A percentile compares a stretch with the other conserved stretches of the same genome.
Conservation (phyloP, 257 asterid species). For the Craterostigma plantagineum region DNA sequence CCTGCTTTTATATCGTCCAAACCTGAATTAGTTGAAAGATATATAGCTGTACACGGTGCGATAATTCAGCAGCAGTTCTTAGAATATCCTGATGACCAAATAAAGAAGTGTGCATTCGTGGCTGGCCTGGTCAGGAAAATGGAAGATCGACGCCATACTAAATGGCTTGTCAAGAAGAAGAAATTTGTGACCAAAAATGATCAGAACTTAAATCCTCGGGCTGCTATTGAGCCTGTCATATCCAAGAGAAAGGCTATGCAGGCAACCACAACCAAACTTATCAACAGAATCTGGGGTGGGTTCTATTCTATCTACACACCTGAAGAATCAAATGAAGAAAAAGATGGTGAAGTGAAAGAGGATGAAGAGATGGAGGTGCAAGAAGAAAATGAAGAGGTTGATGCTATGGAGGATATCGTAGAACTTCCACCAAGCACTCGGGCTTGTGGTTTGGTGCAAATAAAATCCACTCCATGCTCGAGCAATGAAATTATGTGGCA, state of each 20-base stretch:
- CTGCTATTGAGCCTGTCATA: constrained; percentile 48
- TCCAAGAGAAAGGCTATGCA: constrained; percentile 90
- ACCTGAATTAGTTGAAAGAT: constrained; percentile 52
- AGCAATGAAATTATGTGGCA: constrained; percentile 44
- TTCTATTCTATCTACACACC: constrained; percentile 76
- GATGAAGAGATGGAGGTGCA: constrained; percentile 1
- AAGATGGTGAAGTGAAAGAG: constrained; percentile 34
- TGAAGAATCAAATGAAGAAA: constrained; percentile 31
- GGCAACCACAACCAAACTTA: constrained; percentile 78
- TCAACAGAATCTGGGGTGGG: constrained; percentile 85
- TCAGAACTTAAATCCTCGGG: constrained; percentile 70
- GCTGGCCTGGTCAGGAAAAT: constrained; percentile 56
- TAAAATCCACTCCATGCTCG: constrained; percentile 26
- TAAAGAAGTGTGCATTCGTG: constrained; percentile 58
- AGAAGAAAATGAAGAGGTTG: constrained; percentile 33
- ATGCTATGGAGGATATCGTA: constrained; percentile 32
- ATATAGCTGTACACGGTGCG: constrained; percentile 81
- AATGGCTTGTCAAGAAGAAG: constrained; percentile 89
- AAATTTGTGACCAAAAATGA: constrained; percentile 33
- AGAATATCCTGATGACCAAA: constrained; percentile 66
- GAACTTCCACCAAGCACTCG: constrained; percentile 18
- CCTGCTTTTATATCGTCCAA: constrained; percentile 68
- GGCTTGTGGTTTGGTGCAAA: constrained; percentile 14
- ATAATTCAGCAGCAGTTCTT: constrained; percentile 83
- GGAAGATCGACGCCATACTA: constrained; percentile 90